Evolutionary conservation across 495 filamentous ascomycete genomes (phyloP).

Genomic region (Penicillium ochrochloron): DNA sequence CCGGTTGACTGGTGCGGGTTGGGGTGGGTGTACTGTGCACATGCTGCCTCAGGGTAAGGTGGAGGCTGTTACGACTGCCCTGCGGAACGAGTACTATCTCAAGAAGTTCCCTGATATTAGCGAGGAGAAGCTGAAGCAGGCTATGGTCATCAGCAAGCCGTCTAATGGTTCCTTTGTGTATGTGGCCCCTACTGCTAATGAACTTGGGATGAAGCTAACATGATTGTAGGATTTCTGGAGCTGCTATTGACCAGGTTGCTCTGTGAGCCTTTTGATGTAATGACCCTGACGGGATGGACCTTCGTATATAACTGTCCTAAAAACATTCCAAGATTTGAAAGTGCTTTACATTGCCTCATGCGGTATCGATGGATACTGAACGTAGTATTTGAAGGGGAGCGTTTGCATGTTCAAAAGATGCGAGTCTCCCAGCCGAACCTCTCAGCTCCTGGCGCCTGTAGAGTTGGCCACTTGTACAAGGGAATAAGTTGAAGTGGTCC

Average conservation of each 20-base stretch:
- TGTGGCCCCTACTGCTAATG: constrained; percentile 17
- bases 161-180: constrained; percentile 56
- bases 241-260: constrained; percentile 45
- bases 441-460: not conserved
- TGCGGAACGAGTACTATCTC: constrained; percentile 80
- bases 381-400: not conserved
- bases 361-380: not conserved
- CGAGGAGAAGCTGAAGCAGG: constrained; percentile 72
- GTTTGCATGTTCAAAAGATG: not conserved
- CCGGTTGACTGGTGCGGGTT: constrained; percentile 90
- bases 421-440: not conserved
- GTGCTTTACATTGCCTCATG: not conserved
- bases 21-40: constrained; percentile 96
- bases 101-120: constrained; percentile 71
- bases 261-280: constrained; percentile 28
- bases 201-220: constrained; percentile 4
- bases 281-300: not conserved
- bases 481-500: not conserved
- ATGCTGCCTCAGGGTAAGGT: constrained; percentile 86
- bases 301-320: constrained; percentile 4
- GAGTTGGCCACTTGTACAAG: not conserved
- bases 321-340: constrained; percentile 7
- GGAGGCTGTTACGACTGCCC: constrained; percentile 74
- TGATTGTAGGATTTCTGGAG: constrained; percentile 44
- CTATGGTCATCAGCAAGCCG: constrained; percentile 89